These are phyloP conservation scores for Trichomonas tenax DNA, from an alignment of 208 protist species.

Conservation along the genomic window DNA sequence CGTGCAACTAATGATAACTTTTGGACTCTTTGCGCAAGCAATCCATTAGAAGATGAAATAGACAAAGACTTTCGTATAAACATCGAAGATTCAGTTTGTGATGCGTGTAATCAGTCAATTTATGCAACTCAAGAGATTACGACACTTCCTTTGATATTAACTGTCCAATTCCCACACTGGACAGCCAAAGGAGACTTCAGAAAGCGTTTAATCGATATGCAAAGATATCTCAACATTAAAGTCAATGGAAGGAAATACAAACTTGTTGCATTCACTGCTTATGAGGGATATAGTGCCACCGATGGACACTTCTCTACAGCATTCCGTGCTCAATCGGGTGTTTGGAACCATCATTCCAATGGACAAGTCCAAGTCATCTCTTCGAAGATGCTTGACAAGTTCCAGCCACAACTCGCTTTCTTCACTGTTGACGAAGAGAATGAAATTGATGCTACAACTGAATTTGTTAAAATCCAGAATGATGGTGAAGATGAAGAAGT, in stretches of 20 bases:
- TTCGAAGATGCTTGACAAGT: neutral
- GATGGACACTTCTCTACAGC: neutral
- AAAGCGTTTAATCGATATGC: neutral
- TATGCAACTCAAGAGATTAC: neutral
- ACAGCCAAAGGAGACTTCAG: neutral
- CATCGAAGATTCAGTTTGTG: neutral
- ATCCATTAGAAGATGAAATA: neutral
- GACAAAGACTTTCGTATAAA: neutral
- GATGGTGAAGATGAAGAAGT: neutral
- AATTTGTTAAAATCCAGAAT: neutral
- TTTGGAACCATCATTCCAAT: neutral
- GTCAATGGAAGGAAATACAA: neutral
- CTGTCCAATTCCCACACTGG: neutral
- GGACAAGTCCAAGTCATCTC: neutral
- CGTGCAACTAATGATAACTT: neutral
- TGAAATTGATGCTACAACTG: neutral
- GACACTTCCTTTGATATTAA: neutral
- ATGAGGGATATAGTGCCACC: neutral
- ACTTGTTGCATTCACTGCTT: neutral
- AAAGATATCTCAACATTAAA: neutral
- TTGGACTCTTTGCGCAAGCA: neutral
- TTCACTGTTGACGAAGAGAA: neutral
- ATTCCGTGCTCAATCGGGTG: neutral
- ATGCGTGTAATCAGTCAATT: neutral
- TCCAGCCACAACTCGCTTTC: neutral